phyloP scores from a whole-genome alignment of 305 asterid genomes.

The Solanum hybrid region DNA sequence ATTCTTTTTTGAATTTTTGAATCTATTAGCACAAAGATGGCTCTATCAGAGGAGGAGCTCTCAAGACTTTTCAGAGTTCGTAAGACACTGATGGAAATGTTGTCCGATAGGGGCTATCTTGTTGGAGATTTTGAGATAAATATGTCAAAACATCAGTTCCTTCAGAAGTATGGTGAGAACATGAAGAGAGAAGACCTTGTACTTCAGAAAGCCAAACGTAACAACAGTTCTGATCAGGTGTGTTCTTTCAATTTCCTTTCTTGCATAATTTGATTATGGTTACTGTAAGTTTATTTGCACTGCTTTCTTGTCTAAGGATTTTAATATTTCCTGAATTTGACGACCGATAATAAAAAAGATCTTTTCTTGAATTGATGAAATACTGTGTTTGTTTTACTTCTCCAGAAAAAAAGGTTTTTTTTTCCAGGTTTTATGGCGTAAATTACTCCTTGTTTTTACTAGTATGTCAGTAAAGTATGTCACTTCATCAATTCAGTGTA shows the following conservation, averaged over 20 bases:
- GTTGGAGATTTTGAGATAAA: slow-evolving; percentile 66
- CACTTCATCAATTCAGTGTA: background rate
- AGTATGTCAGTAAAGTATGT: background rate
- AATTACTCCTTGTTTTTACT: background rate
- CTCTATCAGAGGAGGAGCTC: slow-evolving; percentile 49
- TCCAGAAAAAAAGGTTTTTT: background rate
- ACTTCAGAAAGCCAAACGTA: slow-evolving; percentile 40
- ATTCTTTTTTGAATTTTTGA: background rate
- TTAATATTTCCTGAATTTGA: background rate
- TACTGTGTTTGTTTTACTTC: background rate
- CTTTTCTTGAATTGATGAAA: background rate
- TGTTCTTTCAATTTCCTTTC: background rate
- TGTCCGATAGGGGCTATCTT: slow-evolving; percentile 55
- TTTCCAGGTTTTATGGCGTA: background rate
- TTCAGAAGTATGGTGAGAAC: slow-evolving; percentile 57
- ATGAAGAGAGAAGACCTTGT: slow-evolving; percentile 81
- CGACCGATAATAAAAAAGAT: background rate
- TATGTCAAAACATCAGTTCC: slow-evolving; percentile 42
- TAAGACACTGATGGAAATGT: slow-evolving; percentile 64
- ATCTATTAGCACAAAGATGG: slow-evolving; percentile 30
- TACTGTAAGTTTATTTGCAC: background rate
- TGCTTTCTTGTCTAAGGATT: background rate
- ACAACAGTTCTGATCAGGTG: slow-evolving; percentile 55
- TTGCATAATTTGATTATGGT: background rate
- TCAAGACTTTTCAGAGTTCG: slow-evolving; percentile 43